Conservation (phyloP, 805 yeast species). For the Huiozyma naganishii region DNA sequence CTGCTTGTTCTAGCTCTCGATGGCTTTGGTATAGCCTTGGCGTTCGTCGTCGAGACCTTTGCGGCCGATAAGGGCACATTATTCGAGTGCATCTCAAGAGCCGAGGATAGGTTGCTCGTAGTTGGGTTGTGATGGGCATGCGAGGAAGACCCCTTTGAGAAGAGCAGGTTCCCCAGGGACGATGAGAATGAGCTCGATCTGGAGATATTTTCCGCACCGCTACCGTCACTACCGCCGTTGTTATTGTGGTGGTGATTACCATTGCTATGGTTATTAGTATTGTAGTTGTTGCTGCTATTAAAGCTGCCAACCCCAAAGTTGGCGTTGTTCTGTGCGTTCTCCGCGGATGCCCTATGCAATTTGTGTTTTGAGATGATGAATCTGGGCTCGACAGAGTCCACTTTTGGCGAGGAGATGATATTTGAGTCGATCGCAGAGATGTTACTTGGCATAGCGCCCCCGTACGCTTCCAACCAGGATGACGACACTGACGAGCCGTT, state of each 20-base stretch:
- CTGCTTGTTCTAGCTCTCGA: constrained; percentile 26
- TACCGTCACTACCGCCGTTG: constrained; percentile 1
- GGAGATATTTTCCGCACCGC: constrained; percentile 15
- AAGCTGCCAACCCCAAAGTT: neutral
- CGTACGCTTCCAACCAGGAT: constrained; percentile 26
- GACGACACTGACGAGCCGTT: constrained; percentile 26
- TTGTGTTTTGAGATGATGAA: constrained; percentile 76
- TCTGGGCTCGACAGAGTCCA: constrained; percentile 68
- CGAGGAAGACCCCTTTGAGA: constrained; percentile 14
- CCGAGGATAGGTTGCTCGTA: neutral
- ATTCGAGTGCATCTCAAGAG: constrained; percentile 1
- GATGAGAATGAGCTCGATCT: constrained; percentile 28
- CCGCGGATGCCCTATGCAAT: constrained; percentile 22
- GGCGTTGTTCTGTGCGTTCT: constrained; percentile 9
- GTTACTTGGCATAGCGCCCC: constrained; percentile 32
- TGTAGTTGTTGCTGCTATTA: neutral
- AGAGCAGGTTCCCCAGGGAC: constrained; percentile 26
- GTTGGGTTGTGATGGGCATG: neutral
- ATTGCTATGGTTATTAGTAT: neutral
- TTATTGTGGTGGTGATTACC: neutral
- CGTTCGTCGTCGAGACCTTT: constrained; percentile 7
- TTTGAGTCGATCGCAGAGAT: constrained; percentile 40
- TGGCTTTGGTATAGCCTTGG: constrained; percentile 29
- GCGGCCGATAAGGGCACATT: neutral
- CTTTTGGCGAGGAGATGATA: constrained; percentile 61